Percentiles rank a stretch among this genome's conserved stretches.
phyloP scores from a whole-genome alignment of 176 grass and related monocot genomes.

The Eleusine coracana region DNA sequence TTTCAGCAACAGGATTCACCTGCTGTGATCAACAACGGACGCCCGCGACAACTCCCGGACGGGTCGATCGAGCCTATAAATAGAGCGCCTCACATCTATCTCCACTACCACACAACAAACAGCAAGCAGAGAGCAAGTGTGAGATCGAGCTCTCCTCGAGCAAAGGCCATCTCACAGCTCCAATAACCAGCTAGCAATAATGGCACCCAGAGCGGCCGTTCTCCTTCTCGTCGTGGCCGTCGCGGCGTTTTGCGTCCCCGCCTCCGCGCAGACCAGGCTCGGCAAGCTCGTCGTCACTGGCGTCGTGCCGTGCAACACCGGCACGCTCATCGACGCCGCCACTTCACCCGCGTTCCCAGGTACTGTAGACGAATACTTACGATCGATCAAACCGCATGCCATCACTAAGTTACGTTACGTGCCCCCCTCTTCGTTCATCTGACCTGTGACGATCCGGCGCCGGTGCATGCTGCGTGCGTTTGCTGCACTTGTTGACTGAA shows the following conservation, averaged over 20 bases:
- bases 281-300: slow-evolving; percentile 47
- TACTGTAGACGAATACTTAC: background rate
- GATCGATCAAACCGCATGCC: background rate
- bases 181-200: slow-evolving; percentile 1
- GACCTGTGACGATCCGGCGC: background rate
- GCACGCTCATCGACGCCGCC: slow-evolving; percentile 45
- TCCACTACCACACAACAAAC: background rate
- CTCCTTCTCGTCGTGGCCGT: slow-evolving; percentile 22
- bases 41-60: background rate
- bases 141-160: background rate
- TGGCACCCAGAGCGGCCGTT: slow-evolving; percentile 16
- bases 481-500: background rate
- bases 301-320: slow-evolving; percentile 54
- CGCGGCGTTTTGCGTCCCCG: slow-evolving; percentile 2
- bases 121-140: background rate
- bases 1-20: background rate
- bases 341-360: slow-evolving; percentile 51
- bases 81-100: background rate
- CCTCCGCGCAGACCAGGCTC: slow-evolving; percentile 19
- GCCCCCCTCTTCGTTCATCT: background rate
- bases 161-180: background rate
- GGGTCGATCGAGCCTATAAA: slow-evolving; percentile 18
- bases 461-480: no score
- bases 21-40: slow-evolving; percentile 12
- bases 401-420: background rate